Base-by-base conservation (phyloP, 768 basidiomycete species). In the Agaricus sinodeliciosus region DNA sequence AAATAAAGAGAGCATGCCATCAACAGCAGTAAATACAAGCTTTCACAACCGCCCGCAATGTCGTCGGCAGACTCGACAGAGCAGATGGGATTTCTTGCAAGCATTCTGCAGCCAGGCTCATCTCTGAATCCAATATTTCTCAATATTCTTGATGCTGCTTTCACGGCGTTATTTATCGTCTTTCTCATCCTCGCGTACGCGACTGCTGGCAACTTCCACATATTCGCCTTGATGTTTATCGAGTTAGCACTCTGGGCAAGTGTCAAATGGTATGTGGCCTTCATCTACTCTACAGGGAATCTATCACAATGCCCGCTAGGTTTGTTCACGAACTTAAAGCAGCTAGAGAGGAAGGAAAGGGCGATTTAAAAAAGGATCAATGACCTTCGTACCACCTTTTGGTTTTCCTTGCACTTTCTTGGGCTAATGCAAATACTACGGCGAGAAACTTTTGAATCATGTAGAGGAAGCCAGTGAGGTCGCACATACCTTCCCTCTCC, bases 371-470 rank as follows among this genome's bases (percentile, higher is more conserved):
- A 51, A 72, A 72, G 60, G 59, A 66, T 51, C 57, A 59, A 41
- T 70, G 51, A 63, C 37, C 80, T 60, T 94, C 91, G 67, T 91
- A 86, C 94, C 94, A 96, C 49, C 69, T 69, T 67, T 91, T 94
- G 58, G 84, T 86, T 57, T 75, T 71, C 63, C 80, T 84, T 42
- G 82, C 79, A 55, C 87, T 90, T 53, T 91, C 88, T 63, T 94
- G 91, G 13, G 90, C 92, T 57, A 91, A 70, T 9, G 80, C 70
- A 66, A 95, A 96, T 53, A 96, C 94, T 96, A 55, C 15, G 48
- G 13, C 2, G 28, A 27, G 28, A 42, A 26, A 19, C 39, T 58
- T 58, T 58, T 27, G 15, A 59, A 52, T 34, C 9, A 37, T 27
- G 48, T 18, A 43, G 18, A 16, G 19, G 18, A 31, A 43, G 34